Evolutionary conservation across 2,329 filamentous ascomycete species (phyloP).

Genomic region (Huntiella omanensis): DNA sequence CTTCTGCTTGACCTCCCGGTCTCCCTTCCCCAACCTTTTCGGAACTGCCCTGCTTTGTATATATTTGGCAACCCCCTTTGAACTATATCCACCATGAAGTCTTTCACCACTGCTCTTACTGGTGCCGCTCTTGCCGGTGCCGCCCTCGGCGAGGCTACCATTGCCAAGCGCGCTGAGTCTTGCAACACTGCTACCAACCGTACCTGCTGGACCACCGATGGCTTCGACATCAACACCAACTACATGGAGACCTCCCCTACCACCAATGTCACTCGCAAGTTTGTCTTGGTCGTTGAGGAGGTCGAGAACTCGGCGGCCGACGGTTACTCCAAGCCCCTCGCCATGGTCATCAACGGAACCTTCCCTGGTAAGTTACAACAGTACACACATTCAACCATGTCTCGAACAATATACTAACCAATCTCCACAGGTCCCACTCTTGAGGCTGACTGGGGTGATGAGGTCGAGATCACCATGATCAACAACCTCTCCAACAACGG

Average conservation of each 20-base stretch:
- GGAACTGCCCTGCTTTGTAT: neutral
- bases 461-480: slow-evolving; percentile 38
- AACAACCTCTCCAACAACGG: slow-evolving; percentile 38
- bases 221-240: slow-evolving; percentile 17
- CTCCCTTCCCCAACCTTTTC: neutral
- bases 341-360: slow-evolving; percentile 15
- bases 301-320: slow-evolving; percentile 11
- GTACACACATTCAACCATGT: neutral
- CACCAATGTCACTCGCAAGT: slow-evolving; percentile 14
- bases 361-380: slow-evolving; percentile 12
- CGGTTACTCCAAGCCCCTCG: slow-evolving; percentile 12
- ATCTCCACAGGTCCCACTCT: slow-evolving; percentile 9
- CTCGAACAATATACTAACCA: neutral
- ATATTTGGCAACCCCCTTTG: slow-evolving; percentile 2
- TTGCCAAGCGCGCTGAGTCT: slow-evolving; percentile 12
- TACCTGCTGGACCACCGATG: slow-evolving; percentile 13
- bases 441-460: slow-evolving; percentile 27
- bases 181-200: slow-evolving; percentile 15
- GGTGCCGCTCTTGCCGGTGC: slow-evolving; percentile 6
- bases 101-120: slow-evolving; percentile 3
- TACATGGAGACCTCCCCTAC: slow-evolving; percentile 18
- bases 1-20: neutral
- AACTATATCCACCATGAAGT: slow-evolving; percentile 10
- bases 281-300: slow-evolving; percentile 12
- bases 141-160: slow-evolving; percentile 1